phyloP scores from a whole-genome alignment of 192 early-diverging fungal species.

The Linnemannia zychae region DNA sequence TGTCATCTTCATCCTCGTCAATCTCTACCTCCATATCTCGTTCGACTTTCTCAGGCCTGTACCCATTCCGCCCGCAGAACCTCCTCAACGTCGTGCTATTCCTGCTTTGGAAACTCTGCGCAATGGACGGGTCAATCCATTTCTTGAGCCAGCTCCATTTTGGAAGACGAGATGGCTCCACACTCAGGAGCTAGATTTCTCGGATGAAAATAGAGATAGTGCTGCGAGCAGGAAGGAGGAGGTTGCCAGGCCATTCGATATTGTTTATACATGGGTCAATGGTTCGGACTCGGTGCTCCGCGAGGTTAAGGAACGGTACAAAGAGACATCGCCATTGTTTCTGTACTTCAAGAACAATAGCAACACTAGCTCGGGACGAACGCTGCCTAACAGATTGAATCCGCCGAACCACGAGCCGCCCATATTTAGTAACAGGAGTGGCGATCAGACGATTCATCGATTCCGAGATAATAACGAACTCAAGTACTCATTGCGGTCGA shows the following conservation, averaged over 20 bases:
- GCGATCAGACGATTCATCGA: conserved; percentile 19
- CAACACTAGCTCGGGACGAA: background rate
- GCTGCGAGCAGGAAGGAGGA: background rate
- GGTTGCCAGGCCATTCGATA: conserved; percentile 18
- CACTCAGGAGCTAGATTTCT: background rate
- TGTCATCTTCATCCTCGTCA: conserved; percentile 15
- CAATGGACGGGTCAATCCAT: background rate
- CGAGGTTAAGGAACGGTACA: conserved; percentile 23
- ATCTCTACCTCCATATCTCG: background rate
- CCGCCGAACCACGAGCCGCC: background rate
- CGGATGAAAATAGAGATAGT: background rate
- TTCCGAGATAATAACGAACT: conserved; percentile 55
- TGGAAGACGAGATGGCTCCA: conserved; percentile 21
- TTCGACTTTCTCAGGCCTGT: background rate
- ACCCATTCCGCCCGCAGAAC: background rate
- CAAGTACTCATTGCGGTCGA: conserved; percentile 52
- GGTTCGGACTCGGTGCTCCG: conserved; percentile 33
- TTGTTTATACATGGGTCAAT: conserved; percentile 63
- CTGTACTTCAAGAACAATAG: background rate
- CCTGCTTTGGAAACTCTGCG: background rate
- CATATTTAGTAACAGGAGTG: background rate
- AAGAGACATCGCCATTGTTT: conserved; percentile 16
- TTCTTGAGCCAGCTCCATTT: background rate
- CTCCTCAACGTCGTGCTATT: background rate
- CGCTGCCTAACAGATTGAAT: background rate